Evolutionary conservation across 495 filamentous ascomycete species (phyloP), one percentile per base, ranked within the genome.

Genomic region (Penicillium fimorum): DNA sequence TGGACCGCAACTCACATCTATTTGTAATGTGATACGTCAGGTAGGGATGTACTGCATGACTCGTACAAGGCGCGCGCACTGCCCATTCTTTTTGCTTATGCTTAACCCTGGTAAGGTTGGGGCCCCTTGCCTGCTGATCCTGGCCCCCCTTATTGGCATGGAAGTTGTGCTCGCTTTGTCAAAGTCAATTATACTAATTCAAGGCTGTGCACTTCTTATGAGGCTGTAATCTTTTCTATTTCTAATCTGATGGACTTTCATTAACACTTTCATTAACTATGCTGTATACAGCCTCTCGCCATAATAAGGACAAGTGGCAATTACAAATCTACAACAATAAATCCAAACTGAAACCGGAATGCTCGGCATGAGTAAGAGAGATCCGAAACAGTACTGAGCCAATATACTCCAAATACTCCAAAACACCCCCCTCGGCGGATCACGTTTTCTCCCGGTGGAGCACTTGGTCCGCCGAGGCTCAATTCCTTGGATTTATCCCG

Each of bases 41-140:
- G 35, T 55, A 65, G 64, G 59, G 59, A 64, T 62, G 46, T 30
- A 25, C 30, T 47, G 55, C 62, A 66, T 66, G 63, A 64, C 54
- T 68, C 62, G 59, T 55, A 60, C 52, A 12, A 56, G 40, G 43
- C 62, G 58, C 62, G 58, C 63, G 58, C 63, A 55, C 46, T 60
- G 66, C 45, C 66, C 66, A 60, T 56, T 61, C 65, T 61, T 55
- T 47, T 38, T 66, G 63, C 66, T 72, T 76, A 76, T 74, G 73
- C 73, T 76, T 76, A 76, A 76, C 71, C 66, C 70, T 62, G 72
- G 68, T 74, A 76, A 76, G 73, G 73, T 76, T 76, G 67, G 73
- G 57, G 57, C 55, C 56, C 59, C 63, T 64, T 67, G 46, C 59
- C 55, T 58, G 66, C 61, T 56, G 60, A 66, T 64, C 66, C 58